Evolutionary conservation across 2,329 filamentous ascomycete genomes (phyloP), one percentile per base, ranked within the genome.

Genomic region (Aspergillus arachidicola): DNA sequence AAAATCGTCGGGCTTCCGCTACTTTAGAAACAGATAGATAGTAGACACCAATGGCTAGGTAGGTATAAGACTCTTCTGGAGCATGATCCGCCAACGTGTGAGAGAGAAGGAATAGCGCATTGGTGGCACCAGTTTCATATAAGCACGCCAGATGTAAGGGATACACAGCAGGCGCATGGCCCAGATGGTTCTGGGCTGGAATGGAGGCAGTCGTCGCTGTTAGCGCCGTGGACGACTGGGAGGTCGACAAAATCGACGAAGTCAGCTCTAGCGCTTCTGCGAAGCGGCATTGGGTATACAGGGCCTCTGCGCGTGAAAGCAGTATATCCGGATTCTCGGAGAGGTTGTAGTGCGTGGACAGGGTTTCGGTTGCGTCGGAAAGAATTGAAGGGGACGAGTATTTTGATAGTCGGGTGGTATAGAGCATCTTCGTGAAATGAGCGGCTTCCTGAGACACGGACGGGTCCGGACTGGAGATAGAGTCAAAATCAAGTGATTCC

Each of bases 251-350:
- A 64, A 99, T 92, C 3, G 89, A 86, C 50, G 91, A 91, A 4
- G 95, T 98, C 53, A 98, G 88, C 55, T 86, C 85, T 21, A 98
- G 83, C 10, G 94, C 93, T 73, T 97, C 91, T 62, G 90, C 89
- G 81, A 97, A 98, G 61, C 93, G 91, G 74, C 95, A 98, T 78
- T 97, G 93, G 0, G 94, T 98, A 77, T 95, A 98, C 38, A 97
- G 85, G 51, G 96, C 88, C 73, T 98, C 94, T 34, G 95, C 95
- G 67, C 92, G 90, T 2, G 95, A 91, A 43, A 98, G 87, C 43
- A 97, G 87, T 23, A 99, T 89, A 76, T 99, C 95, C 0, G 94
- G 89, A 72, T 99, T 99, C 21, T 87, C 82, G 6, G 88, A 85
- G 26, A 99, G 88, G 61, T 91, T 93, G 79, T 99, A 99, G 76